Conservation (phyloP, 768 basidiomycete genomes). For the Lactifluus piperatus region DNA sequence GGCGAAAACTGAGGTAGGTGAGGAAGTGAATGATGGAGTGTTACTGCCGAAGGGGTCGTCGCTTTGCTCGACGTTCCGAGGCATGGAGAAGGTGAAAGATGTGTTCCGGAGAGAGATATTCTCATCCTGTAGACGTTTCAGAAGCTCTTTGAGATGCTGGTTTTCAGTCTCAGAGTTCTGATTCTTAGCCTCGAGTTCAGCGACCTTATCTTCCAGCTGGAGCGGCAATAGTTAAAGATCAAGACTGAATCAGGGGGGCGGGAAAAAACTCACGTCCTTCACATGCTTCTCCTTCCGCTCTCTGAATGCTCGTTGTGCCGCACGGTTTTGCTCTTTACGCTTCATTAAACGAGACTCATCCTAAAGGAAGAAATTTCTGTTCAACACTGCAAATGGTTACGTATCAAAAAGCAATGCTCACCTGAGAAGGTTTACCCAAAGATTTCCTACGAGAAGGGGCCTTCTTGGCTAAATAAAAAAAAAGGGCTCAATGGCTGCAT, state of each 20-base stretch:
- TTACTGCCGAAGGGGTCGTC: conserved; percentile 18
- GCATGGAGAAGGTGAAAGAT: conserved; percentile 78
- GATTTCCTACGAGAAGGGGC: conserved; percentile 32
- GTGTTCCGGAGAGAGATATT: conserved; percentile 74
- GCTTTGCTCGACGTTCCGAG: conserved; percentile 30
- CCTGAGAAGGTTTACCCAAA: conserved; percentile 29
- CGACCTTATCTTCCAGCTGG: conserved; percentile 87
- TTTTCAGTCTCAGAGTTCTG: conserved; percentile 68
- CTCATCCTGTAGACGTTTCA: conserved; percentile 79
- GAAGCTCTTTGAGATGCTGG: conserved; percentile 79
- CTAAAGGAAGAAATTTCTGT: conserved; percentile 25
- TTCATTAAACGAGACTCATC: conserved; percentile 74
- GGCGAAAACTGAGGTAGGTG: conserved; percentile 1
- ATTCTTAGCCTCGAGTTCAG: conserved; percentile 78
- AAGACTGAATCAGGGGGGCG: not conserved
- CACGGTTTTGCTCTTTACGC: conserved; percentile 95
- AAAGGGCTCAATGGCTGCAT: not conserved
- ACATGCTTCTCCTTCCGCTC: conserved; percentile 98
- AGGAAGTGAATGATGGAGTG: conserved; percentile 12
- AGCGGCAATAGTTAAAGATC: not conserved
- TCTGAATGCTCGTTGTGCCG: conserved; percentile 94
- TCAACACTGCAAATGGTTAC: not conserved
- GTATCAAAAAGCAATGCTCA: conserved; percentile 16
- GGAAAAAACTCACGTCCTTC: conserved; percentile 64
- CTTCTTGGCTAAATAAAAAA: conserved; percentile 20